Base-by-base conservation (phyloP, 2,329 filamentous ascomycete species). In the Colletotrichum liaoningense region DNA sequence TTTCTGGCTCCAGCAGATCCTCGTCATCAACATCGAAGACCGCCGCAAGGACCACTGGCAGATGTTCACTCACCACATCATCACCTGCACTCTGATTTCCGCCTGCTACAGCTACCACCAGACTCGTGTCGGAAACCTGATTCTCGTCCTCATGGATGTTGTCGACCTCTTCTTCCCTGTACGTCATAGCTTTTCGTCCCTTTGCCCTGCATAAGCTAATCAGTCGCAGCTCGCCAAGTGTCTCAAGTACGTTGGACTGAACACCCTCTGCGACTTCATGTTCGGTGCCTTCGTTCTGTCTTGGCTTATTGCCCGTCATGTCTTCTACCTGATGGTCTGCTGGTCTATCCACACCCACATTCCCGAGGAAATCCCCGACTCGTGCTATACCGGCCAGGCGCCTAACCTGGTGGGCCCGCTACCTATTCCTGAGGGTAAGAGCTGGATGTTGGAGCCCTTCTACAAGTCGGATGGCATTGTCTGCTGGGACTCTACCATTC, bases 11-110 rank as follows among this genome's bases (percentile, higher is more conserved):
- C 96, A 98, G 84, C 95, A 98, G 84, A 93, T 98, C 76, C 87
- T 98, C 38, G 94, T 98, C 71, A 94, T 98, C 81, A 93, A 98
- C 83, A 95, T 98, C 73, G 97, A 99, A 84, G 94, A 97, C 84
- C 91, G 93, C 76, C 91, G 97, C 79, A 98, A 98, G 85, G 97
- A 99, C 79, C 93, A 98, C 83, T 93, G 91, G 86, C 96, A 98
- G 83, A 98, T 98, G 97, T 91, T 98, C 77, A 93, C 91, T 22
- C 97, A 98, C 83, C 97, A 99, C 84, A 90, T 98, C 80, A 92
- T 98, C 81, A 99, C 97, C 24, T 94, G 92, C 79, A 86, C 88
- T 5, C 90, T 99, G 57, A 92, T 99, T 76, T 91, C 92, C 70
- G 89, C 92, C 38, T 96, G 93, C 76, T 98, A 98, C 82, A 90